A percentile compares a stretch with the other conserved stretches of the same genome.
Evolutionary conservation across 192 early-diverging fungal species (phyloP).

Genomic region (Anaeromyces robustus): DNA sequence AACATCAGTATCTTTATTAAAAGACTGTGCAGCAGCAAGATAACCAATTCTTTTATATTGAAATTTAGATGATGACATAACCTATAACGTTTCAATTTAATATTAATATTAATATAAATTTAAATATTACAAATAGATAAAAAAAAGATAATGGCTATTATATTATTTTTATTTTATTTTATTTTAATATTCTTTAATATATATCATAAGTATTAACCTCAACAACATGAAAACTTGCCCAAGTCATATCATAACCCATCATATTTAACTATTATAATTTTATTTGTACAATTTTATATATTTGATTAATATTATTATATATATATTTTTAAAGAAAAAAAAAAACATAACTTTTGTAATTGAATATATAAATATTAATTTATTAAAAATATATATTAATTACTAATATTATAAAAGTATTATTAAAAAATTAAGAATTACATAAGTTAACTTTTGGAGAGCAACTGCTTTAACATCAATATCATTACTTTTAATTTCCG

Average conservation of each 20-base stretch:
- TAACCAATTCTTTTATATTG: slow-evolving; percentile 82
- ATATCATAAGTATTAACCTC: slow-evolving; percentile 24
- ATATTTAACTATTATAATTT: slow-evolving; percentile 61
- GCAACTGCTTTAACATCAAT: slow-evolving; percentile 71
- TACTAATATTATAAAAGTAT: no score
- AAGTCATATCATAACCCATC: slow-evolving; percentile 93
- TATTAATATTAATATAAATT: no score
- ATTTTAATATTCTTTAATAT: no score
- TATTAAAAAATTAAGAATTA: no score
- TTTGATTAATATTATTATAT: background rate
- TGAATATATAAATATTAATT: no score
- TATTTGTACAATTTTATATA: background rate
- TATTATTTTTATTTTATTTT: no score
- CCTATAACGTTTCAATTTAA: background rate
- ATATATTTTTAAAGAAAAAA: no score
- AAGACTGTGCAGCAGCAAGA: slow-evolving; percentile 74
- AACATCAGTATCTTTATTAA: slow-evolving; percentile 85
- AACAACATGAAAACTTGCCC: slow-evolving; percentile 90
- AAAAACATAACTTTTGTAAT: no score
- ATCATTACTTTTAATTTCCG: slow-evolving; percentile 72
- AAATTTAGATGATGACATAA: slow-evolving; percentile 82
- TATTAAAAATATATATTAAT: no score
- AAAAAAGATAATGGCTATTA: no score
- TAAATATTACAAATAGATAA: no score
- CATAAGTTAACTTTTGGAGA: slow-evolving; percentile 71